These are phyloP conservation scores for Ogataea populi-albae DNA, from an alignment of 805 yeast species.

Conservation along the genomic window DNA sequence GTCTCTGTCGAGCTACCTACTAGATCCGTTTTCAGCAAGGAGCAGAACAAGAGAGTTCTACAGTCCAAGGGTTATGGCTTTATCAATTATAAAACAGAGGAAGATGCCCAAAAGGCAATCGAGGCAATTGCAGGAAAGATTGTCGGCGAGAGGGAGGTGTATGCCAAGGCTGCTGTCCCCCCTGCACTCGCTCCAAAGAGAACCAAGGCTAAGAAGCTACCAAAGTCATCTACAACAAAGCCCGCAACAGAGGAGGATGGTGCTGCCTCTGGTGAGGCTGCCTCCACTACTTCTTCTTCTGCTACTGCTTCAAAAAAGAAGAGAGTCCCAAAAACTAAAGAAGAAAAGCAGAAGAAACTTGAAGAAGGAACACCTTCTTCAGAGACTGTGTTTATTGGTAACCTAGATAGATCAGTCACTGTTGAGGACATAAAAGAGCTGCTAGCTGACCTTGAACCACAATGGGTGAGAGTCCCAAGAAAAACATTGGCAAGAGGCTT, in stretches of 20 bases:
- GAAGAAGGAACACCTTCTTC: slow-evolving; percentile 53
- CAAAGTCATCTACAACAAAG: slow-evolving; percentile 6
- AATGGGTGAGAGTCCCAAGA: slow-evolving; percentile 59
- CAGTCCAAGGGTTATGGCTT: slow-evolving; percentile 42
- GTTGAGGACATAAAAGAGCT: slow-evolving; percentile 43
- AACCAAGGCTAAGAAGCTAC: slow-evolving; percentile 19
- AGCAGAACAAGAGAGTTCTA: slow-evolving; percentile 20
- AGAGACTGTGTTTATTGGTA: slow-evolving; percentile 60
- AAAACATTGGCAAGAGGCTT: slow-evolving; percentile 44
- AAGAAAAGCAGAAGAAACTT: slow-evolving; percentile 31
- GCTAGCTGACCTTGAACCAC: slow-evolving; percentile 49
- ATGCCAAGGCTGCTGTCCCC: slow-evolving; percentile 51
- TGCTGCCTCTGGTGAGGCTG: slow-evolving; percentile 10
- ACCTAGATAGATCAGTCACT: slow-evolving; percentile 51
- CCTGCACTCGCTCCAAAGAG: slow-evolving; percentile 18
- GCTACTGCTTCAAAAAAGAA: slow-evolving; percentile 9
- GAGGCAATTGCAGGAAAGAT: slow-evolving; percentile 28
- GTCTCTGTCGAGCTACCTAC: slow-evolving; percentile 33
- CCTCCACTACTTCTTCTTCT: slow-evolving; percentile 5
- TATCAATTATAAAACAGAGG: slow-evolving; percentile 57
- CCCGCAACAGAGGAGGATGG: slow-evolving; percentile 4
- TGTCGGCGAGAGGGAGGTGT: slow-evolving; percentile 39
- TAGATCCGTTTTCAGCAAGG: slow-evolving; percentile 25
- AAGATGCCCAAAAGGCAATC: slow-evolving; percentile 64
- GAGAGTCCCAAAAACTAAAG: slow-evolving; percentile 23